These are phyloP conservation scores for Leccinum olivaceopallidum DNA, from an alignment of 768 basidiomycete genomes.

Conservation along the genomic window DNA sequence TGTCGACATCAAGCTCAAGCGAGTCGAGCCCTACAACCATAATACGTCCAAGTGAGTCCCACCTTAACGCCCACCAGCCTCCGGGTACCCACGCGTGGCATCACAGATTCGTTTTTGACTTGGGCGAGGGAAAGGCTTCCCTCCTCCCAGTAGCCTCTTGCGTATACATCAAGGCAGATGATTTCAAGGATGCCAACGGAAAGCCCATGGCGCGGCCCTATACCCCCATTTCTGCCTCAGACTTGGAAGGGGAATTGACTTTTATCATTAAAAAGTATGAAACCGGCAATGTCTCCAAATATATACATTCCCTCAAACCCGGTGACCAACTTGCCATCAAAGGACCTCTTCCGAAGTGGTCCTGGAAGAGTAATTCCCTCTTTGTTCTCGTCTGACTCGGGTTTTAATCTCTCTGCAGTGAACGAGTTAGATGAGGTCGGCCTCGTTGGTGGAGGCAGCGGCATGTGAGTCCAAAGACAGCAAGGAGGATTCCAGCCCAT, in stretches of 20 bases:
- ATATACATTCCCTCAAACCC: slow-evolving; percentile 77
- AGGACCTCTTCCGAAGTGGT: slow-evolving; percentile 87
- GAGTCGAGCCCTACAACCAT: slow-evolving; percentile 87
- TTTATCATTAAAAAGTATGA: slow-evolving; percentile 88
- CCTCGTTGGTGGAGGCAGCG: slow-evolving; percentile 91
- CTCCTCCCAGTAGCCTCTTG: slow-evolving; percentile 79
- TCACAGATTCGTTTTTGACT: slow-evolving; percentile 72
- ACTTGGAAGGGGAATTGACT: slow-evolving; percentile 70
- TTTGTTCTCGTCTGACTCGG: background rate
- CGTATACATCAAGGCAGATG: slow-evolving; percentile 74
- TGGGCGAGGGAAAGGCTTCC: slow-evolving; percentile 77
- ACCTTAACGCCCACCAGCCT: background rate
- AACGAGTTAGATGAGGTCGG: slow-evolving; percentile 86
- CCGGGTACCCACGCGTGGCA: slow-evolving; percentile 1
- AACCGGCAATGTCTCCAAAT: slow-evolving; percentile 78
- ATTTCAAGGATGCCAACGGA: slow-evolving; percentile 73
- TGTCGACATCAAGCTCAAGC: slow-evolving; percentile 79
- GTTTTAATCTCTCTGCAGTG: slow-evolving; percentile 40
- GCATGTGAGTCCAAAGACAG: slow-evolving; percentile 59
- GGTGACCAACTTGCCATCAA: slow-evolving; percentile 87
- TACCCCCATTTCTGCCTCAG: slow-evolving; percentile 84
- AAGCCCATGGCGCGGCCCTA: slow-evolving; percentile 91
- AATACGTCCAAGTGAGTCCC: slow-evolving; percentile 74
- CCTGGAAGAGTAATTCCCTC: slow-evolving; percentile 64
- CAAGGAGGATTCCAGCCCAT: background rate